phyloP scores from a whole-genome alignment of 257 asterid genomes.

The Apocynum venetum region DNA sequence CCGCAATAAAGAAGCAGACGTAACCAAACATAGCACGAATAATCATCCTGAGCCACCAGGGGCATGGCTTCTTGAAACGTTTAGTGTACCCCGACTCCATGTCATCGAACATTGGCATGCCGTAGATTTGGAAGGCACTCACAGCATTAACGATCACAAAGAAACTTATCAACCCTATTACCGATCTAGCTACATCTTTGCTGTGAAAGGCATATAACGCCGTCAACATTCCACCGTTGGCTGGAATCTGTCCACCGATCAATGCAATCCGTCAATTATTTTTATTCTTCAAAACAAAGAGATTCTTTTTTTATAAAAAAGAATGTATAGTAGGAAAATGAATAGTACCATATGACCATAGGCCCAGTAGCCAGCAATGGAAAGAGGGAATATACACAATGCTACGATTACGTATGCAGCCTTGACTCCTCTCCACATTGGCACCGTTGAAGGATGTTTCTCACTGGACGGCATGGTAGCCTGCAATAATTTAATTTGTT shows the following conservation, averaged over 20 bases:
- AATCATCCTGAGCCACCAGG: constrained; percentile 74
- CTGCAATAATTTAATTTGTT: constrained; percentile 23
- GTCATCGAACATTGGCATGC: constrained; percentile 76
- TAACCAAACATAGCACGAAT: constrained; percentile 56
- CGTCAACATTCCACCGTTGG: constrained; percentile 65
- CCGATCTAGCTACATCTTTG: constrained; percentile 40
- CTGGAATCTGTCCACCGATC: constrained; percentile 48
- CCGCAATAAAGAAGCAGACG: constrained; percentile 60
- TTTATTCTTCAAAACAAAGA: too few relatives aligned
- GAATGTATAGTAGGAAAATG: background rate
- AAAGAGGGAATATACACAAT: constrained; percentile 71
- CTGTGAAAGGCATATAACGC: constrained; percentile 58
- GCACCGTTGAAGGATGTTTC: constrained; percentile 81
- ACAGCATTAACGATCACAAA: constrained; percentile 62
- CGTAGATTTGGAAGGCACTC: constrained; percentile 81
- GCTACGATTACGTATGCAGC: constrained; percentile 60
- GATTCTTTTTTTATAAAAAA: too few relatives aligned
- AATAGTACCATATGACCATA: constrained; percentile 61
- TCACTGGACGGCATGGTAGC: constrained; percentile 95
- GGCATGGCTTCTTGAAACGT: constrained; percentile 59
- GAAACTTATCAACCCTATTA: constrained; percentile 45
- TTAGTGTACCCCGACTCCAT: constrained; percentile 63
- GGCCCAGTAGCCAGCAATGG: constrained; percentile 86
- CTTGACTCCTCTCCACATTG: constrained; percentile 95
- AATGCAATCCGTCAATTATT: background rate